Conservation (phyloP, 768 basidiomycete genomes). For the Basidioascus undulatus region DNA sequence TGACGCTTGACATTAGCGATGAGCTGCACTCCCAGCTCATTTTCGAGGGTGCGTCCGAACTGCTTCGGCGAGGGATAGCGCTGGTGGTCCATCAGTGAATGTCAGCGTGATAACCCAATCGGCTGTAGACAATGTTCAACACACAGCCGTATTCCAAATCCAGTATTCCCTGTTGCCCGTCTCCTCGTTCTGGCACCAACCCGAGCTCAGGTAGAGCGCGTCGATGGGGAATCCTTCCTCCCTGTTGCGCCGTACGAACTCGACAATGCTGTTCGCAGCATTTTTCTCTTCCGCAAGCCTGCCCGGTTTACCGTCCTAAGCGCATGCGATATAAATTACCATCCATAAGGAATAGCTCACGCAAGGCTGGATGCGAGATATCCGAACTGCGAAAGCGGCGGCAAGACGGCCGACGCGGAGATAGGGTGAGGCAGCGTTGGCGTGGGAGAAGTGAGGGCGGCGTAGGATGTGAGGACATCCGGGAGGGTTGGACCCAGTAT, state of each 20-base stretch:
- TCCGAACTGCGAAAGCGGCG: background rate
- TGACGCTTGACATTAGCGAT: slow-evolving; percentile 2
- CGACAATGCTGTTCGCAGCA: background rate
- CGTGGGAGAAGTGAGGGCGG: too few species aligned
- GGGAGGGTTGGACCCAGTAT: background rate
- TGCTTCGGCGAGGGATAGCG: background rate
- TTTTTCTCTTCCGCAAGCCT: background rate
- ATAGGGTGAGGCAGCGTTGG: too few species aligned
- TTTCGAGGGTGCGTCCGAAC: background rate
- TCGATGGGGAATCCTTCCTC: background rate
- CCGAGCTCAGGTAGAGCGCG: background rate
- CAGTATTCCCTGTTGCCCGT: too few species aligned
- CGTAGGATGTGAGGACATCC: background rate
- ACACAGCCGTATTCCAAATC: too few species aligned
- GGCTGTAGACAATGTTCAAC: too few species aligned
- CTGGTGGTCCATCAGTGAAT: background rate
- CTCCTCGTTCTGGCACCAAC: slow-evolving; percentile 1
- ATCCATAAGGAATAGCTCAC: too few species aligned
- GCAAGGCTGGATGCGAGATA: background rate
- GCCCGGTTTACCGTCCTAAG: too few species aligned
- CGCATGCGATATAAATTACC: too few species aligned
- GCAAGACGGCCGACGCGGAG: too few species aligned
- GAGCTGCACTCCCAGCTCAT: background rate
- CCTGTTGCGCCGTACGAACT: background rate
- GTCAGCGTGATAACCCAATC: too few species aligned